phyloP scores from a whole-genome alignment of 2,329 filamentous ascomycete species.

The Nigrospora osmanthi region DNA sequence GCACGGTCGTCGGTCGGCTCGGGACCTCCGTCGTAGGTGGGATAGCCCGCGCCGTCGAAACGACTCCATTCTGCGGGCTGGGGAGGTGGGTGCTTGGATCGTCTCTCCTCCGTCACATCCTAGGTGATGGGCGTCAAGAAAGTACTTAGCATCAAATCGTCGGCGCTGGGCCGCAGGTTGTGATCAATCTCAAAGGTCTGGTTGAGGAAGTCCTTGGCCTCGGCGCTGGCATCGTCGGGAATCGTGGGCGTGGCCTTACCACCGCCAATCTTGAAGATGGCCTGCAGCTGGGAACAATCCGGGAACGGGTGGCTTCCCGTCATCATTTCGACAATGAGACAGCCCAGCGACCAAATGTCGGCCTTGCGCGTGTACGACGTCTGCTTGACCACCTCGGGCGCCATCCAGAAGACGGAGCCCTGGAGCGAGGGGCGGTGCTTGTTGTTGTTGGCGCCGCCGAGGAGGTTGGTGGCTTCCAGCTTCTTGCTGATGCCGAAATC shows the following conservation, averaged over 20 bases:
- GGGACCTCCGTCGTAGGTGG: no score
- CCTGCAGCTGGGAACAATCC: constrained; percentile 92
- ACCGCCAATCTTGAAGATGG: constrained; percentile 96
- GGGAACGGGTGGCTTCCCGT: constrained; percentile 94
- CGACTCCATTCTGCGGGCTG: no score
- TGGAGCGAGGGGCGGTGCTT: constrained; percentile 75
- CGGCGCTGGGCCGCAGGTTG: constrained; percentile 82
- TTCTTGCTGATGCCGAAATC: constrained; percentile 99
- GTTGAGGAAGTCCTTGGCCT: constrained; percentile 74
- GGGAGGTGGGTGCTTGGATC: not conserved
- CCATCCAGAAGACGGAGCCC: constrained; percentile 99
- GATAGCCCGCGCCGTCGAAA: no score
- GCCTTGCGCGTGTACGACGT: constrained; percentile 97
- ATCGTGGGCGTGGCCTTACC: constrained; percentile 81
- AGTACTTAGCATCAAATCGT: constrained; percentile 76
- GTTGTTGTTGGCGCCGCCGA: constrained; percentile 60
- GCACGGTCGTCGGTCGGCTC: no score
- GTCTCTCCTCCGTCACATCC: constrained; percentile 6
- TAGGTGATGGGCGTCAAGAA: constrained; percentile 70
- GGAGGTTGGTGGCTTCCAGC: constrained; percentile 82
- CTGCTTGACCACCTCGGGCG: constrained; percentile 95
- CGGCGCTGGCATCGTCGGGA: constrained; percentile 76
- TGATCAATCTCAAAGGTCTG: constrained; percentile 96
- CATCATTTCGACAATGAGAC: constrained; percentile 98
- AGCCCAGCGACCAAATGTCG: constrained; percentile 97